These are phyloP conservation scores for Tolypocladium sp. DNA, from an alignment of 2,329 filamentous ascomycete species.

Conservation along the genomic window DNA sequence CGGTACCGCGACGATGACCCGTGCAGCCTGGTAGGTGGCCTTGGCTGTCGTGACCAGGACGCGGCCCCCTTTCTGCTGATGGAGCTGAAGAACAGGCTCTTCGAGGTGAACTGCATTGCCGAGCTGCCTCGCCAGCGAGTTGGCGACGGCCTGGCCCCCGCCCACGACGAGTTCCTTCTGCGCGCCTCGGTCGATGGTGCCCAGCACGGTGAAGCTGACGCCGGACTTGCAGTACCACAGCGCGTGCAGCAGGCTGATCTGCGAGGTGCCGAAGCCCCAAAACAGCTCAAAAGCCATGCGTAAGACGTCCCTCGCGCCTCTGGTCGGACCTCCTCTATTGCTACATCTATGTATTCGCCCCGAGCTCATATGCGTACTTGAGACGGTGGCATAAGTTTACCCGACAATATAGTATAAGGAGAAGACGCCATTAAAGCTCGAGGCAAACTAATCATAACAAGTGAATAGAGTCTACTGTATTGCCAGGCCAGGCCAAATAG, in stretches of 20 bases:
- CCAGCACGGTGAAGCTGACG: not conserved
- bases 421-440: no score
- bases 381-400: no score
- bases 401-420: no score
- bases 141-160: constrained; percentile 1
- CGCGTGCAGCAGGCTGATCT: constrained; percentile 1
- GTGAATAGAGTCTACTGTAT: no score
- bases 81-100: not conserved
- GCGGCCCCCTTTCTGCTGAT: not conserved
- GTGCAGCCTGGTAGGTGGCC: not conserved
- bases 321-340: no score
- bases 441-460: no score
- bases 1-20: not conserved
- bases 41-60: not conserved
- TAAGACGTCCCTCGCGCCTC: not conserved
- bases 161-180: constrained; percentile 1
- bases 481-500: no score
- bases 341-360: no score
- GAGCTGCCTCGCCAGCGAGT: not conserved
- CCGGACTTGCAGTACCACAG: constrained; percentile 1
- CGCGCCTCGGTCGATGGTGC: not conserved
- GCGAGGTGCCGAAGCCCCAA: not conserved
- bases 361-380: no score
- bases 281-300: not conserved
- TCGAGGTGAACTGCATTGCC: not conserved